Percentiles rank a stretch among this genome's conserved stretches.
Conservation (phyloP, 805 yeast species). For the Zygotorulaspora danielsina region DNA sequence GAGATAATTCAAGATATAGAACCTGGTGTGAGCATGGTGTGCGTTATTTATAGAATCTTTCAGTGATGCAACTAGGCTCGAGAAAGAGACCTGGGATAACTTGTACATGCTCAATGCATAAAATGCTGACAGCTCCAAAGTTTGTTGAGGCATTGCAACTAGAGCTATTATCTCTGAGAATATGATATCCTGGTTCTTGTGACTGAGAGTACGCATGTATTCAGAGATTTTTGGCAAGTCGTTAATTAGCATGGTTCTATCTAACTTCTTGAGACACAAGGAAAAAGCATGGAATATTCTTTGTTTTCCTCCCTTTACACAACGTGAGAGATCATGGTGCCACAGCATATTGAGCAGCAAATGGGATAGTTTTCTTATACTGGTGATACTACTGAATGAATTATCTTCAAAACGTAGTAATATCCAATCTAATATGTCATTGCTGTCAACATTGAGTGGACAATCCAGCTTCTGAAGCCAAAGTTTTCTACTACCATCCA, state of each 20-base stretch:
- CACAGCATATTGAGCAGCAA: slow-evolving; percentile 35
- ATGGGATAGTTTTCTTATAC: slow-evolving; percentile 33
- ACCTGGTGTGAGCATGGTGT: slow-evolving; percentile 15
- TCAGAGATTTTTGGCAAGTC: slow-evolving; percentile 11
- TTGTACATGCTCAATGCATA: slow-evolving; percentile 20
- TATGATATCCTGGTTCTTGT: slow-evolving; percentile 27
- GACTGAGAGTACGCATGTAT: slow-evolving; percentile 25
- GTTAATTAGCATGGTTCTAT: slow-evolving; percentile 7
- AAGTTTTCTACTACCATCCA: slow-evolving; percentile 14
- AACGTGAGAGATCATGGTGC: slow-evolving; percentile 23
- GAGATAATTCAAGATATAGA: slow-evolving; percentile 18
- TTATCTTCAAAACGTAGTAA: slow-evolving; percentile 39
- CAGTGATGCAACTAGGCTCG: slow-evolving; percentile 17
- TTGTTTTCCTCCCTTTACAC: slow-evolving; percentile 30
- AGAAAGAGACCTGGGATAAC: slow-evolving; percentile 24
- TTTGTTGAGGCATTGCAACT: slow-evolving; percentile 23
- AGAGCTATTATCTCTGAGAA: slow-evolving; percentile 28
- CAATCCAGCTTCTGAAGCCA: slow-evolving; percentile 30
- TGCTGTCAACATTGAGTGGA: slow-evolving; percentile 40
- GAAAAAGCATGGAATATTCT: slow-evolving; percentile 22
- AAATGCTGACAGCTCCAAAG: slow-evolving; percentile 30
- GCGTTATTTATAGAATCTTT: slow-evolving; percentile 15
- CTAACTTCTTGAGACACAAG: slow-evolving; percentile 19
- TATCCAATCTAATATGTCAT: slow-evolving; percentile 48
- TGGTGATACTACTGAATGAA: slow-evolving; percentile 39